Conservation (phyloP, 495 filamentous ascomycete species). For the Hypomontagnella submonticulosa region DNA sequence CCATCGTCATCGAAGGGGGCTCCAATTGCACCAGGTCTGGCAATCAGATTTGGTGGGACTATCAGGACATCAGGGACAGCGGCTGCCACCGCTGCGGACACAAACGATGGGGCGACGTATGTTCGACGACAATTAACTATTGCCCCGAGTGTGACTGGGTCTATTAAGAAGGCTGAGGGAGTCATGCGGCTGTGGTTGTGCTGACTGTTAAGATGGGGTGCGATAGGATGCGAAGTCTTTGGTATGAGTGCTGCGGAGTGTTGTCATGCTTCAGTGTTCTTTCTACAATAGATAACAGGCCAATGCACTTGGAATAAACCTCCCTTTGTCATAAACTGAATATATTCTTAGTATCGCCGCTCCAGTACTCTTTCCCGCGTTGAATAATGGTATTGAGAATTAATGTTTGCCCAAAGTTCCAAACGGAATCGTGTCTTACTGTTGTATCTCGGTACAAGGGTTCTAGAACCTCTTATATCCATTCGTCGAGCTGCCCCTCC, state of each 20-base stretch:
- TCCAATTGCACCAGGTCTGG: conserved; percentile 19
- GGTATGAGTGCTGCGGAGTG: too few species aligned
- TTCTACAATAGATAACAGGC: too few species aligned
- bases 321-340: too few species aligned
- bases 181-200: neutral
- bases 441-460: too few species aligned
- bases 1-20: conserved; percentile 21
- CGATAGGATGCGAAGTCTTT: neutral
- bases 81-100: conserved; percentile 35
- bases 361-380: too few species aligned
- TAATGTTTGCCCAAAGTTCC: too few species aligned
- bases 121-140: conserved; percentile 31
- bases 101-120: conserved; percentile 26
- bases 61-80: conserved; percentile 25
- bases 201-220: neutral
- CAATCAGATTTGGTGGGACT: conserved; percentile 38
- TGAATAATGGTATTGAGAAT: too few species aligned
- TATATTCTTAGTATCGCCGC: too few species aligned
- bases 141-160: conserved; percentile 35
- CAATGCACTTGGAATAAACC: too few species aligned
- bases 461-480: neutral
- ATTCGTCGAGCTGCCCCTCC: neutral
- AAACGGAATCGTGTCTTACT: too few species aligned
- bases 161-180: neutral
- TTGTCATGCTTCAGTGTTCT: too few species aligned